Base-by-base conservation (phyloP, 2,329 filamentous ascomycete species). In the Fusarium hainanense region DNA sequence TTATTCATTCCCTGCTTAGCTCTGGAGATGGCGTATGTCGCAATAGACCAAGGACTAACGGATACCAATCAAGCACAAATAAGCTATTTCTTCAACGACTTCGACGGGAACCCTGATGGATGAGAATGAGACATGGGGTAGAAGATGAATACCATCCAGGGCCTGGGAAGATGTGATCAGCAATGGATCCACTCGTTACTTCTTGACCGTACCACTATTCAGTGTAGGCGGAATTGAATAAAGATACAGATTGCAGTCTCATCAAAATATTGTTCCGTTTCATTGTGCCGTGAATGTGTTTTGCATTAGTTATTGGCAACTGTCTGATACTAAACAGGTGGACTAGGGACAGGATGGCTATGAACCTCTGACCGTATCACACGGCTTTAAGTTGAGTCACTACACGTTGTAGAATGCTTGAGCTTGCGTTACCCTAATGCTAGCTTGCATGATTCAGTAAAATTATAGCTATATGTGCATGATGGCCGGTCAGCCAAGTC, bases 61-160 rank as follows among this genome's bases (percentile, higher is more conserved):
- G 11, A 56, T 56, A 51, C 71, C 68, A 73, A 74, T 73, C 66
- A 74, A 76, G 75, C 71, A 76, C 58, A 77, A 77, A 75, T 76
- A 72, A 75, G 46, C 58, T 52, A 50, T 55, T 40, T 58, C 41
- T 46, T 44, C 49, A 41, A 51, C 67, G 52, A 46, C 44, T 25
- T 25, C 42, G 67, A 71, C 46, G 68, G 70, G 73, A 74, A 75
- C 73, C 73, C 41, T 75, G 74, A 75, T 62, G 74, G 63, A 56
- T 42, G 49, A 44, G 46, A 30, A 59, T 54, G 44, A 47, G 50
- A 34, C 50, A 34, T 41, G 54, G 48, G 51, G 34, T n/a, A 37
- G 49, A 50, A 66, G 60, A n/a, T 49, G 56, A 50, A 40, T 57
- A 34, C 30, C 34, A n/a, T 20, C 13, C 18, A 16, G 49, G 49